Percentiles rank a stretch among this genome's conserved stretches.
These are phyloP conservation scores for Plectosphaerella cucumerina DNA, from an alignment of 2,329 filamentous ascomycete genomes.

Conservation along the genomic window DNA sequence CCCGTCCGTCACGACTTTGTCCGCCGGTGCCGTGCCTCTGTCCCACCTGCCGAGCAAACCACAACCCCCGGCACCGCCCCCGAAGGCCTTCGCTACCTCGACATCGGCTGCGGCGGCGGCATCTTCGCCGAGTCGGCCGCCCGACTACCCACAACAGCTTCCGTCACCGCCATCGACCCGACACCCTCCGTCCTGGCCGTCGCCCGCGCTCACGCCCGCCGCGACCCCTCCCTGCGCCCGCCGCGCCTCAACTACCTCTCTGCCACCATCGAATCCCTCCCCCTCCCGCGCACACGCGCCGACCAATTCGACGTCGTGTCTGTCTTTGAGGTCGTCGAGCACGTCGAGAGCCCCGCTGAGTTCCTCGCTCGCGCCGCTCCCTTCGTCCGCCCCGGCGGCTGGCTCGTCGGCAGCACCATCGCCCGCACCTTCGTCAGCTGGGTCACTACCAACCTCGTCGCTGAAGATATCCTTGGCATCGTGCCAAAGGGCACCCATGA, in stretches of 20 bases:
- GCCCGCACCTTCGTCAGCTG: slow-evolving; percentile 84
- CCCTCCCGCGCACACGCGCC: slow-evolving; percentile 28
- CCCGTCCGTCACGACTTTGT: slow-evolving; percentile 46
- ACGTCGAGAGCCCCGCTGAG: slow-evolving; percentile 70
- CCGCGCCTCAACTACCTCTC: slow-evolving; percentile 69
- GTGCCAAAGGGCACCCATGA: slow-evolving; percentile 93
- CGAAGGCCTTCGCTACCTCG: slow-evolving; percentile 65
- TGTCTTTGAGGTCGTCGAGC: slow-evolving; percentile 92
- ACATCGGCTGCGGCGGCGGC: slow-evolving; percentile 92
- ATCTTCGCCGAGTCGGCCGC: slow-evolving; percentile 92
- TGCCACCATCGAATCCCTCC: slow-evolving; percentile 69
- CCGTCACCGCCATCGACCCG: slow-evolving; percentile 75
- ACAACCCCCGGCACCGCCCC: slow-evolving; percentile 12
- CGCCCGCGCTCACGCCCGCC: slow-evolving; percentile 69
- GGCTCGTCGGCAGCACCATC: slow-evolving; percentile 90
- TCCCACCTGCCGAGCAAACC: slow-evolving; percentile 22
- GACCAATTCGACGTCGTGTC: slow-evolving; percentile 74
- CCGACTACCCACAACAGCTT: slow-evolving; percentile 56
- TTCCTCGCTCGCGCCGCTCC: slow-evolving; percentile 70
- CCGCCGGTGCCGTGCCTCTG: slow-evolving; percentile 1
- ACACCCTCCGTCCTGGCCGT: slow-evolving; percentile 69
- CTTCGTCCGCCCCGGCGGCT: slow-evolving; percentile 85
- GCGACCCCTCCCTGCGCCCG: slow-evolving; percentile 62
- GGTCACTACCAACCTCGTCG: slow-evolving; percentile 87
- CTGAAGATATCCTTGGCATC: slow-evolving; percentile 81